These are phyloP conservation scores for Aspergillus candidus DNA, from an alignment of 2,329 filamentous ascomycete species.

Conservation along the genomic window DNA sequence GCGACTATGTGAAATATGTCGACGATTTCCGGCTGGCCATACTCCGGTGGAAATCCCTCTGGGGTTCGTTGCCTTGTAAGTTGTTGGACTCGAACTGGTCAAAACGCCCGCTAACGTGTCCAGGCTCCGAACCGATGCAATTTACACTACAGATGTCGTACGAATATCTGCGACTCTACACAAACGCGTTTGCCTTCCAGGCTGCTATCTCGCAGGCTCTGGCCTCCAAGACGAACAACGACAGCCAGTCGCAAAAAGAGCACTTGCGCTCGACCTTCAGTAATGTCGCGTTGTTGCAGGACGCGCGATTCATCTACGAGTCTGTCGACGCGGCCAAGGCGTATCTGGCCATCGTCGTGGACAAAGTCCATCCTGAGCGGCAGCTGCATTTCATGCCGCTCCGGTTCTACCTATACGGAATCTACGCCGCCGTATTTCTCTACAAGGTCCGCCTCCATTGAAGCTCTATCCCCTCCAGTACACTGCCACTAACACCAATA, in stretches of 20 bases:
- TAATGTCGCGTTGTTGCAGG: slow-evolving; percentile 55
- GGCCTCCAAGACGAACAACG: slow-evolving; percentile 34
- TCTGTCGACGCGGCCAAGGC: slow-evolving; percentile 59
- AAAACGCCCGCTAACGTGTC: slow-evolving; percentile 10
- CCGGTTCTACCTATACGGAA: slow-evolving; percentile 56
- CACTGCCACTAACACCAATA: neutral
- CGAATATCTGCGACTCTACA: slow-evolving; percentile 66
- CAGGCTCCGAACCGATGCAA: slow-evolving; percentile 59
- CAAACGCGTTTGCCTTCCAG: slow-evolving; percentile 70
- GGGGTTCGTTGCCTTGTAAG: slow-evolving; percentile 60
- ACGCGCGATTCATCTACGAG: slow-evolving; percentile 62
- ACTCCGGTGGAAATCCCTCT: slow-evolving; percentile 63
- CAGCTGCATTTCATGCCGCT: slow-evolving; percentile 60
- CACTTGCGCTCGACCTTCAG: slow-evolving; percentile 43
- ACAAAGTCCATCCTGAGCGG: slow-evolving; percentile 53
- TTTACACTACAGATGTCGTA: slow-evolving; percentile 64
- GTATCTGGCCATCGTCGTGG: slow-evolving; percentile 55
- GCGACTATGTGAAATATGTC: slow-evolving; percentile 68
- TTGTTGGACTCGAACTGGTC: slow-evolving; percentile 1
- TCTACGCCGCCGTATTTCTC: slow-evolving; percentile 59
- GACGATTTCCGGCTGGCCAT: slow-evolving; percentile 66
- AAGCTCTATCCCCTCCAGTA: neutral
- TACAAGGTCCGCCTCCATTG: slow-evolving; percentile 48
- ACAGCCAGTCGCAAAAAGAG: slow-evolving; percentile 33
- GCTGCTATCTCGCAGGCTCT: slow-evolving; percentile 55